phyloP scores from a whole-genome alignment of 2,329 filamentous ascomycete genomes.

The Scopulariopsis brevicaulis region DNA sequence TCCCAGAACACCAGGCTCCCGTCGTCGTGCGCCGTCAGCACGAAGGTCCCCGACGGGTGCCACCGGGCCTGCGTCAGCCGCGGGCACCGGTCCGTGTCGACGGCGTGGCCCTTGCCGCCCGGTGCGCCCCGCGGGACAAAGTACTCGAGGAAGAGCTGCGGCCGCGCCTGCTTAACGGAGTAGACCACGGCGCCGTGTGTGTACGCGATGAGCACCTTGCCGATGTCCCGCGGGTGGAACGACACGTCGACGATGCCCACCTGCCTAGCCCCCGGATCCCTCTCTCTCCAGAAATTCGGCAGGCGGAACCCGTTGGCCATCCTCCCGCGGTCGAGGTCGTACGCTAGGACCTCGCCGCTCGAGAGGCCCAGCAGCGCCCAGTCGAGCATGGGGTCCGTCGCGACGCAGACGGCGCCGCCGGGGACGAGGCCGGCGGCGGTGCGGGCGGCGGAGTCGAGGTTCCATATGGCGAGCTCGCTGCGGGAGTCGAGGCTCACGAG shows the following conservation, averaged over 20 bases:
- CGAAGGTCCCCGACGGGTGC: constrained; percentile 89
- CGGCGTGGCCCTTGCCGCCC: constrained; percentile 59
- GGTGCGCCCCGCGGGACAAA: constrained; percentile 70
- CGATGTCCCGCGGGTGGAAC: constrained; percentile 85
- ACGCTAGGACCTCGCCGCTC: constrained; percentile 80
- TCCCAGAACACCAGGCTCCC: constrained; percentile 93
- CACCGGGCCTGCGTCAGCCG: constrained; percentile 74
- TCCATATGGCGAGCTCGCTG: constrained; percentile 78
- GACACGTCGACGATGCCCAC: constrained; percentile 64
- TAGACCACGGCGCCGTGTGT: constrained; percentile 79
- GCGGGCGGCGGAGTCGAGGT: constrained; percentile 58
- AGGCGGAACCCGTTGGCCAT: constrained; percentile 64
- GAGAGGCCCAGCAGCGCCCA: constrained; percentile 82
- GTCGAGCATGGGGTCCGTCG: constrained; percentile 83
- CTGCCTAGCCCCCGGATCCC: constrained; percentile 51
- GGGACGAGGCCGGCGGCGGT: constrained; percentile 64
- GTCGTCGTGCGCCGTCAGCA: constrained; percentile 81
- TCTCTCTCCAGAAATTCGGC: constrained; percentile 75
- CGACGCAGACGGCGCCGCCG: constrained; percentile 60
- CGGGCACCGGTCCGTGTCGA: constrained; percentile 56
- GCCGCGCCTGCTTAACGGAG: constrained; percentile 84
- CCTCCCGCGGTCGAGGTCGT: constrained; percentile 75
- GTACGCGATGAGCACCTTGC: constrained; percentile 85
- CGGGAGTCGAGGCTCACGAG: constrained; percentile 75
- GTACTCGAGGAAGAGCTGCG: constrained; percentile 74